phyloP scores from a whole-genome alignment of 2,329 filamentous ascomycete genomes.

The Microcyclospora pomicola region DNA sequence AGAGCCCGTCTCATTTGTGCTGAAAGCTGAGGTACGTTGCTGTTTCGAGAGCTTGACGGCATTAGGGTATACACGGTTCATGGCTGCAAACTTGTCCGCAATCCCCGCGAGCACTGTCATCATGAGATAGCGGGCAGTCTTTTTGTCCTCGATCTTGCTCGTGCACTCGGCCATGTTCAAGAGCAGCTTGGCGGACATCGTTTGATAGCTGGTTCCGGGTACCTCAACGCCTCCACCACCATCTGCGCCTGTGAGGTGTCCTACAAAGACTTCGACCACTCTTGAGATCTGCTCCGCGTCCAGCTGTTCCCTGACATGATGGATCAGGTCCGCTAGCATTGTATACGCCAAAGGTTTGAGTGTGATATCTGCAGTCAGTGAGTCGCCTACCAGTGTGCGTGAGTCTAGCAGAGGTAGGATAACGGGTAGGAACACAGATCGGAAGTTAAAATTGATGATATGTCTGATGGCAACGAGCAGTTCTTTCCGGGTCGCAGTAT shows the following conservation, averaged over 20 bases:
- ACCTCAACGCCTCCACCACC: slow-evolving; percentile 14
- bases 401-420: slow-evolving; percentile 94
- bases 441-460: slow-evolving; percentile 98
- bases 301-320: slow-evolving; percentile 86
- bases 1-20: slow-evolving; percentile 29
- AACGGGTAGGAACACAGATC: slow-evolving; percentile 84
- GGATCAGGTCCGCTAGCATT: slow-evolving; percentile 95
- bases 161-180: slow-evolving; percentile 98
- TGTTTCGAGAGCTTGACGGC: slow-evolving; percentile 81
- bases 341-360: slow-evolving; percentile 93
- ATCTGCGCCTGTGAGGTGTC: slow-evolving; percentile 87
- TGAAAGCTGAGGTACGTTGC: slow-evolving; percentile 27
- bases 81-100: slow-evolving; percentile 92
- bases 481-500: slow-evolving; percentile 86
- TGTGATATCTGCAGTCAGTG: slow-evolving; percentile 89
- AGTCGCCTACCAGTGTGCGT: slow-evolving; percentile 85
- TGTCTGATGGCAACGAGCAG: slow-evolving; percentile 91
- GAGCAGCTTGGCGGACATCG: slow-evolving; percentile 94
- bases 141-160: slow-evolving; percentile 81
- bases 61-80: slow-evolving; percentile 94
- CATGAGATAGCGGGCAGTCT: slow-evolving; percentile 85
- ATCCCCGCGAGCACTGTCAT: slow-evolving; percentile 98
- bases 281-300: slow-evolving; percentile 82
- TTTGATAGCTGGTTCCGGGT: slow-evolving; percentile 96
- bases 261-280: slow-evolving; percentile 94